These are phyloP conservation scores for Tuber calosporum DNA, from an alignment of 495 filamentous ascomycete species.

Conservation along the genomic window DNA sequence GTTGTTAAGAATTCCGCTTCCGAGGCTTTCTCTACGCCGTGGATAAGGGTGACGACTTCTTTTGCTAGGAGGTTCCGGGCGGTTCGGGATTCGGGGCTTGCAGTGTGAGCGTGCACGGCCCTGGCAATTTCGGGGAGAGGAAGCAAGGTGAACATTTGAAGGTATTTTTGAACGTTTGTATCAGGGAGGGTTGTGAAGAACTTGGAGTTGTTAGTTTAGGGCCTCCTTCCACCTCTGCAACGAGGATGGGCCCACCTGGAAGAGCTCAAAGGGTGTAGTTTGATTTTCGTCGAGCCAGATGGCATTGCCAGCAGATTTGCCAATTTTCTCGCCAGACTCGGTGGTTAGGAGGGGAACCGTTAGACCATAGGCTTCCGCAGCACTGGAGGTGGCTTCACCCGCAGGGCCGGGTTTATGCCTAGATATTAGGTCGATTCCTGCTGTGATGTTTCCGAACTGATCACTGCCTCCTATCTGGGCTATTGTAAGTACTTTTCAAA, in stretches of 20 bases:
- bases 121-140: slow-evolving; percentile 57
- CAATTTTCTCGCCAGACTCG: slow-evolving; percentile 79
- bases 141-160: slow-evolving; percentile 89
- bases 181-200: slow-evolving; percentile 81
- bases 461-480: slow-evolving; percentile 91
- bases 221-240: neutral
- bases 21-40: slow-evolving; percentile 57
- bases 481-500: neutral
- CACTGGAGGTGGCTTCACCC: slow-evolving; percentile 21
- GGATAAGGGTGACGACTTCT: slow-evolving; percentile 71
- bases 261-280: slow-evolving; percentile 78
- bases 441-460: slow-evolving; percentile 92
- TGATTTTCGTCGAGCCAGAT: slow-evolving; percentile 80
- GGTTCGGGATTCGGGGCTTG: slow-evolving; percentile 59
- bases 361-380: slow-evolving; percentile 58
- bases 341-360: slow-evolving; percentile 87
- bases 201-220: slow-evolving; percentile 30
- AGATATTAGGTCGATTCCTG: slow-evolving; percentile 70
- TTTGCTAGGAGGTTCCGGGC: slow-evolving; percentile 76
- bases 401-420: slow-evolving; percentile 14
- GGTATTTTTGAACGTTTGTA: slow-evolving; percentile 64
- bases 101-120: slow-evolving; percentile 59
- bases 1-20: slow-evolving; percentile 48
- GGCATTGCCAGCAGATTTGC: slow-evolving; percentile 90
- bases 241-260: slow-evolving; percentile 51